A percentile compares a stretch with the other conserved stretches of the same genome.
These are phyloP conservation scores for Ricinus communis DNA, from an alignment of 345 rosid species.

Conservation along the genomic window DNA sequence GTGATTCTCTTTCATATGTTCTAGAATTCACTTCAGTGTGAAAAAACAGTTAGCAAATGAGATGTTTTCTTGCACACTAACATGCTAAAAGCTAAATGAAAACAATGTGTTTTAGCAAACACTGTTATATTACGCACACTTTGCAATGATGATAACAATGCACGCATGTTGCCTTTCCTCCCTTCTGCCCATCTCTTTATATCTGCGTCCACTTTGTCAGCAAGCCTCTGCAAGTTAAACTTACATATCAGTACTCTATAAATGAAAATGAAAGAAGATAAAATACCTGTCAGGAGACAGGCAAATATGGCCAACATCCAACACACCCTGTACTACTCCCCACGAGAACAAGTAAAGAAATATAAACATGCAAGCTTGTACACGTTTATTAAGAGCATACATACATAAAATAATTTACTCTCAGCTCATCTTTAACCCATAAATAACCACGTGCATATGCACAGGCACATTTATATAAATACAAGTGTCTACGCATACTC, in stretches of 20 bases:
- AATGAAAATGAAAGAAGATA: constrained; percentile 1
- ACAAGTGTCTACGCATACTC: too few relatives aligned
- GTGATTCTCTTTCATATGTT: not conserved
- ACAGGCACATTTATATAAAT: not conserved
- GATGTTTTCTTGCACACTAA: constrained; percentile 7
- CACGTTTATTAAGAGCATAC: not conserved
- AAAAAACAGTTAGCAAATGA: not conserved
- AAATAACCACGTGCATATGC: not conserved
- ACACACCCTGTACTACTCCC: not conserved
- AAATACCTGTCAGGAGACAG: not conserved
- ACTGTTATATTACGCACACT: constrained; percentile 42
- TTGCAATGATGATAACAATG: constrained; percentile 80
- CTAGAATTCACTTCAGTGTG: not conserved
- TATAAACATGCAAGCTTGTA: not conserved
- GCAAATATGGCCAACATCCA: not conserved
- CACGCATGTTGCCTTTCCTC: constrained; percentile 93
- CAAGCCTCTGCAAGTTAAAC: constrained; percentile 62
- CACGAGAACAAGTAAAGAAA: not conserved
- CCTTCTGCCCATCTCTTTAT: constrained; percentile 90
- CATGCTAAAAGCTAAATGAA: not conserved
- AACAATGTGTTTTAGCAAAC: not conserved
- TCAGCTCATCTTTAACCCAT: not conserved
- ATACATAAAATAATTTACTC: not conserved
- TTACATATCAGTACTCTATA: constrained; percentile 11
- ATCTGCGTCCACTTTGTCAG: constrained; percentile 61